These are phyloP conservation scores for Rugonectria rugulosa DNA, from an alignment of 2,329 filamentous ascomycete species.

Conservation along the genomic window DNA sequence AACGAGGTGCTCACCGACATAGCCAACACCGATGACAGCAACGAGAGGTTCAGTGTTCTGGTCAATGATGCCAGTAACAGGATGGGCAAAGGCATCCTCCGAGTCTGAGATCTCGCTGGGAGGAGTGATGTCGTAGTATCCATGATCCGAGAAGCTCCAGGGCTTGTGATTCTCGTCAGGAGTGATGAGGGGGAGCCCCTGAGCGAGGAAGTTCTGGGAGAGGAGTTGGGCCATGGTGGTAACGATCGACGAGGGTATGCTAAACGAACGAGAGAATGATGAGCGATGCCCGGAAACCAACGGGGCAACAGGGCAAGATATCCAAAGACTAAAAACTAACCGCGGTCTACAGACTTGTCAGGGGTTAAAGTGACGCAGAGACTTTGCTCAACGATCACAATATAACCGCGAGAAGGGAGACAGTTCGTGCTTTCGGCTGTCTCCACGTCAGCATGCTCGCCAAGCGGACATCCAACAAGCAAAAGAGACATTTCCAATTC, in stretches of 20 bases:
- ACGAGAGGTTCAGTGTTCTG: constrained; percentile 44
- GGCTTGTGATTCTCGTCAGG: constrained; percentile 29
- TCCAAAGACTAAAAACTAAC: constrained; percentile 21
- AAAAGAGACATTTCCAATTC: constrained; percentile 11
- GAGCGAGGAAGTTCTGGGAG: constrained; percentile 30
- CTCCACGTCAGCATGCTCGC: constrained; percentile 25
- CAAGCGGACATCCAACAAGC: constrained; percentile 25
- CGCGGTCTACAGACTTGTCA: constrained; percentile 10
- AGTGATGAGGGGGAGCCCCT: constrained; percentile 33
- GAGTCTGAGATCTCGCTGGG: constrained; percentile 42
- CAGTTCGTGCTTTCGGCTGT: constrained; percentile 17
- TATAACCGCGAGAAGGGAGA: constrained; percentile 21
- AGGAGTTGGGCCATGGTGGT: constrained; percentile 39
- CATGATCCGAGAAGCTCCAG: constrained; percentile 33
- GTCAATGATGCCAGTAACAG: constrained; percentile 19
- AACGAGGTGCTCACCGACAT: constrained; percentile 60
- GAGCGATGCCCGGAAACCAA: constrained; percentile 13
- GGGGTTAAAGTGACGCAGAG: constrained; percentile 12
- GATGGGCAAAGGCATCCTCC: constrained; percentile 25
- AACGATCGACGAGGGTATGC: constrained; percentile 33
- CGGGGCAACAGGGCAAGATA: constrained; percentile 33
- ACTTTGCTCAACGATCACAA: constrained; percentile 20
- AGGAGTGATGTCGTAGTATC: constrained; percentile 46
- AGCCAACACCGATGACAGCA: constrained; percentile 61
- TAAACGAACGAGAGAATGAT: constrained; percentile 31